These are phyloP conservation scores for Clitocybe nebularis DNA, from an alignment of 1,284 basidiomycete genomes.

Conservation along the genomic window DNA sequence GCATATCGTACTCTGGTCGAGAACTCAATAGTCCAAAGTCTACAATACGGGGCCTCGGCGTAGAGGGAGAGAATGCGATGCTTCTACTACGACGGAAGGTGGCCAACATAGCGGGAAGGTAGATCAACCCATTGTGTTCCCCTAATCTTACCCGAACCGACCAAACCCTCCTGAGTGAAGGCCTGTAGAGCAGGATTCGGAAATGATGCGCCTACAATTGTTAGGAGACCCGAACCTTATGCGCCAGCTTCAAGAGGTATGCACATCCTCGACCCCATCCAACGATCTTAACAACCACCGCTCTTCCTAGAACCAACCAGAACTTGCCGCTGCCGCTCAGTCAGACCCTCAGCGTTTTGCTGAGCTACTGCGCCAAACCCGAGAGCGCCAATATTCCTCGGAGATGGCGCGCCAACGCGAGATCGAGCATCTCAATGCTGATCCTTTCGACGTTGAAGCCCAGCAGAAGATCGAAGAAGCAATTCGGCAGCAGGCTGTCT, in stretches of 20 bases:
- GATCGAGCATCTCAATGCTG: constrained; percentile 69
- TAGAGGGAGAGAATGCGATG: constrained; percentile 57
- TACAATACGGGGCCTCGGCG: constrained; percentile 62
- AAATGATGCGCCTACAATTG: constrained; percentile 87
- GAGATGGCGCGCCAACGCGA: constrained; percentile 60
- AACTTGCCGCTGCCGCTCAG: constrained; percentile 71
- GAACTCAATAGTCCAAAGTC: constrained; percentile 62
- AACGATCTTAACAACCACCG: neutral
- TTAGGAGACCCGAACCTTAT: constrained; percentile 82
- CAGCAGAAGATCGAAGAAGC: constrained; percentile 93
- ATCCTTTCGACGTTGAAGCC: constrained; percentile 90
- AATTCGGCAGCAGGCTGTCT: constrained; percentile 85
- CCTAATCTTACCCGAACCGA: too few species aligned
- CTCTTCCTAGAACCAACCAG: constrained; percentile 62
- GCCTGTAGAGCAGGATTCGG: constrained; percentile 72
- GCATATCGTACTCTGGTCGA: constrained; percentile 59
- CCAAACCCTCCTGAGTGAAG: too few species aligned
- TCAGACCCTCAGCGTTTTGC: constrained; percentile 71
- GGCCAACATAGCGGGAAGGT: constrained; percentile 57
- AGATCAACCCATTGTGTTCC: too few species aligned
- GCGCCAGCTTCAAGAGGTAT: constrained; percentile 67
- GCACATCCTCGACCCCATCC: constrained; percentile 20
- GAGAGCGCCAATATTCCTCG: constrained; percentile 50
- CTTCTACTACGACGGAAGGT: constrained; percentile 64
- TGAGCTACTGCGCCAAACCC: constrained; percentile 64